A percentile compares a stretch with the other conserved stretches of the same genome.
Conservation (phyloP, 2,329 filamentous ascomycete genomes). For the Chalaropsis thielavioides region DNA sequence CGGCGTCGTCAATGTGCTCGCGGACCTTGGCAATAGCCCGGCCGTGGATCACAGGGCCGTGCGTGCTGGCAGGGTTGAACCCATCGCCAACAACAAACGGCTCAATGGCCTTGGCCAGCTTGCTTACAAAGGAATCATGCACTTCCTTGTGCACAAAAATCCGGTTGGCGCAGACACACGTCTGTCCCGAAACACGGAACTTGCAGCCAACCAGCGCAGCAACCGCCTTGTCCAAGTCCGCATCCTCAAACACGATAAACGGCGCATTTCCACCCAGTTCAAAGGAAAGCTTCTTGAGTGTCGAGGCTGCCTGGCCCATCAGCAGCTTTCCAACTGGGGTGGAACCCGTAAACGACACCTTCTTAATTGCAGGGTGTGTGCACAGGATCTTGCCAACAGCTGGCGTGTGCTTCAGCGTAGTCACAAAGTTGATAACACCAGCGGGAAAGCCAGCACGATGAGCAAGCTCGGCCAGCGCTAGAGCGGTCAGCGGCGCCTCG, state of each 20-base stretch:
- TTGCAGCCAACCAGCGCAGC: slow-evolving; percentile 52
- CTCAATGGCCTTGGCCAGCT: slow-evolving; percentile 38
- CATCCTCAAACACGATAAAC: slow-evolving; percentile 64
- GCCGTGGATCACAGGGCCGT: slow-evolving; percentile 50
- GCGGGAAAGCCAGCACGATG: slow-evolving; percentile 72
- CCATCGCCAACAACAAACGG: slow-evolving; percentile 44
- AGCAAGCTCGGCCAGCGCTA: slow-evolving; percentile 71
- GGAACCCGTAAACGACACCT: slow-evolving; percentile 59
- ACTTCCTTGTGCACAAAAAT: slow-evolving; percentile 46
- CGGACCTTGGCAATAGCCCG: slow-evolving; percentile 49
- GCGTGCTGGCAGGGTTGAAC: slow-evolving; percentile 39
- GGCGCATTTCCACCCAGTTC: slow-evolving; percentile 62
- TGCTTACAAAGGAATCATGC: slow-evolving; percentile 41
- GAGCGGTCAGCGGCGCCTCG: slow-evolving; percentile 77
- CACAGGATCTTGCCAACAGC: slow-evolving; percentile 50
- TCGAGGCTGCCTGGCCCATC: slow-evolving; percentile 55
- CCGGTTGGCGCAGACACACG: slow-evolving; percentile 51
- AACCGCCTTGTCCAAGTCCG: slow-evolving; percentile 53
- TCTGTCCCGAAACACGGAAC: slow-evolving; percentile 59
- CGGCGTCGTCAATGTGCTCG: slow-evolving; percentile 47
- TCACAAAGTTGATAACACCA: slow-evolving; percentile 78
- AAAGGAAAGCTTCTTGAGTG: slow-evolving; percentile 59
- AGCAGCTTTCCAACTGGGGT: slow-evolving; percentile 34
- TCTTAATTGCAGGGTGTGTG: slow-evolving; percentile 37
- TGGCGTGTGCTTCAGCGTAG: slow-evolving; percentile 59